Evolutionary conservation across 2,329 filamentous ascomycete species (phyloP), one percentile per base, ranked within the genome.

Genomic region (Curvularia spicifera): DNA sequence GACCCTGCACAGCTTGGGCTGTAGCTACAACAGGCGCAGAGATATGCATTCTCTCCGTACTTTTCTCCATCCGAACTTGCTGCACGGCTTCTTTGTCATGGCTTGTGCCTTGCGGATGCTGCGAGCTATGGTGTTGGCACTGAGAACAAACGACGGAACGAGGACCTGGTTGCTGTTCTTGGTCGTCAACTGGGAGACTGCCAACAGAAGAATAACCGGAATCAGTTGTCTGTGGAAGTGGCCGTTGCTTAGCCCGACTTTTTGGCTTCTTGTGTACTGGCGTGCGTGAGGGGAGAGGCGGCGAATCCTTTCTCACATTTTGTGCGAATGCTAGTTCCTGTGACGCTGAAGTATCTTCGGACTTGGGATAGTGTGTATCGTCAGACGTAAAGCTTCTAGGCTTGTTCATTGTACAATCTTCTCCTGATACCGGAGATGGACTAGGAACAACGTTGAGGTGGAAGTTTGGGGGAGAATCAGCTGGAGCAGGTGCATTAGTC

Each of bases 131-230:
- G 28, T 51, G 51, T 22, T 64, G 54, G 22, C 54, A 54, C 31
- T 64, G 54, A 33, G 53, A 47, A 39, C 51, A 57, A 12, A 53
- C 8, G 24, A 48, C 53, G 31, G 58, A 50, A 20, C 44, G 35
- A 39, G 35, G 59, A 45, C 46, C 49, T 55, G 66, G 57, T 54
- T 61, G 53, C 33, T 60, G 50, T 35, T 65, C 45, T 51, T 37
- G 54, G 28, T 60, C 39, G 13, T 31, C 43, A 10, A 55, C 40
- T 12, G 59, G 63, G 35, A 72, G 59, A 61, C 74, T 77, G n/a
- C 65, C 68, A n/a, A 70, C 69, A 49, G 76, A 78, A 3, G 75
- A 78, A 57, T 79, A 79, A 0, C 77, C 77, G 9, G 76, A 79
- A 53, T 79, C 77, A 1, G 70, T 63, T 40, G 76, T 76, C 39